Percentiles rank a stretch among this genome's conserved stretches.
Conservation (phyloP, 2,329 filamentous ascomycete genomes). For the Chaetomium sp. region DNA sequence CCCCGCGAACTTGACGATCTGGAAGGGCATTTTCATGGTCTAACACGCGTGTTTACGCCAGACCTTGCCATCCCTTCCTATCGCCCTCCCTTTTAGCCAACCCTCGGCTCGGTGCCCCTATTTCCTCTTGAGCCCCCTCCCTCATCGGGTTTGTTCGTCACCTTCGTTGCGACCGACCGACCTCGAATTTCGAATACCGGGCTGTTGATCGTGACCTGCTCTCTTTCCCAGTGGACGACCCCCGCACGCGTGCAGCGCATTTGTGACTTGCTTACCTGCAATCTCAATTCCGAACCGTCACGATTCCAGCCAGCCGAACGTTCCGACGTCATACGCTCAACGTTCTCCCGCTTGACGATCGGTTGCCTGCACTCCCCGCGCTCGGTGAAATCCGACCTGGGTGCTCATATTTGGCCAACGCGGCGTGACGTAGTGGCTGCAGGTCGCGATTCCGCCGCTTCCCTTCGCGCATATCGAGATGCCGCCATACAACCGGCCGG, state of each 20-base stretch:
- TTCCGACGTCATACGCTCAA: conserved; percentile 9
- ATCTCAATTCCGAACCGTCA: background rate
- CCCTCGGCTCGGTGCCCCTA: conserved; percentile 10
- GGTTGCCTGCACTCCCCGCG: background rate
- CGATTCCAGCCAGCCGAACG: background rate
- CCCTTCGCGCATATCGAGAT: conserved; percentile 46
- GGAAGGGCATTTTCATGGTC: conserved; percentile 16
- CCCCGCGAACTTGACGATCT: conserved; percentile 11
- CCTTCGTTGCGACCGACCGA: background rate
- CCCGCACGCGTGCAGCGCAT: conserved; percentile 3
- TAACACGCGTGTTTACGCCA: conserved; percentile 7
- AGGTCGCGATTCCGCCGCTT: conserved; percentile 34
- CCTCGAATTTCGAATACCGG: background rate
- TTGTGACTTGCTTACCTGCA: conserved; percentile 7
- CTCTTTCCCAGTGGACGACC: background rate
- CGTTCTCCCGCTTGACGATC: background rate
- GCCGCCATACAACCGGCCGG: conserved; percentile 51
- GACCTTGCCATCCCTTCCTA: conserved; percentile 19
- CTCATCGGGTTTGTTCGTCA: background rate
- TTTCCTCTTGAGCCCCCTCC: background rate
- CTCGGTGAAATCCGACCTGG: background rate
- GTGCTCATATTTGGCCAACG: background rate
- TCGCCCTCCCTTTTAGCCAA: conserved; percentile 13
- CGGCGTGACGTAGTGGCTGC: background rate
- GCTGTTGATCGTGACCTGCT: conserved; percentile 3